Base-by-base conservation (phyloP, 2,329 filamentous ascomycete species). In the Cladosporium sphaerospermum region DNA sequence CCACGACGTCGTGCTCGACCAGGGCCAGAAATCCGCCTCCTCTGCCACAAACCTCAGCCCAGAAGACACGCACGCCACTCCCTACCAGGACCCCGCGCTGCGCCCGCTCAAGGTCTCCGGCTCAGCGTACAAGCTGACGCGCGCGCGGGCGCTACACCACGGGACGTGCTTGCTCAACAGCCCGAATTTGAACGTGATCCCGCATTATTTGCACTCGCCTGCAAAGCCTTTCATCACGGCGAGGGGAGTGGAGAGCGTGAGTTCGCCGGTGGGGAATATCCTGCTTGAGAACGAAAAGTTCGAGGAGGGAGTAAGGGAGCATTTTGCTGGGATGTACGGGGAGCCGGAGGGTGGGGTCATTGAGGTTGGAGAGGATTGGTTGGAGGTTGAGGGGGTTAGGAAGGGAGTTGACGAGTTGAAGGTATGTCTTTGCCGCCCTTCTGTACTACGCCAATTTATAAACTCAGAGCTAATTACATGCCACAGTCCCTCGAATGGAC, bases 61-160 rank as follows among this genome's bases (percentile, higher is more conserved):
- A 0, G 55, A 67, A 7, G 68, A 78, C 59, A 72, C 72, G 44
- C 72, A 78, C 63, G 61, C 60, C 44, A 75, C 75, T 45, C 67
- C 73, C 18, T 76, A 74, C 61, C 69, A 70, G 14, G 56, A 61
- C 49, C 60, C 67, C 31, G 62, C 69, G 14, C 63, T 65, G 8
- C 61, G 62, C 34, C 69, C 75, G 8, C 60, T 85, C 65, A 99
- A 99, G 69, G 80, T 97, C 9, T 96, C 90, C 0, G 93, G 93
- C 1, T 96, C 90, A 0, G 93, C 93, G 9, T 99, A 95, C 73
- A 97, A 97, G 71, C 77, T 99, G 51, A 96, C 88, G 0, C 78
- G 88, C 19, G 74, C 82, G 45, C 80, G 92, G 42, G 86, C 90
- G 7, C 76, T 99, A 54, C 93, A 99, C 70, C 93, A 99, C 70